These are phyloP conservation scores for Saccharum officinarum DNA, from an alignment of 176 grass and related monocot genomes.

Conservation along the genomic window DNA sequence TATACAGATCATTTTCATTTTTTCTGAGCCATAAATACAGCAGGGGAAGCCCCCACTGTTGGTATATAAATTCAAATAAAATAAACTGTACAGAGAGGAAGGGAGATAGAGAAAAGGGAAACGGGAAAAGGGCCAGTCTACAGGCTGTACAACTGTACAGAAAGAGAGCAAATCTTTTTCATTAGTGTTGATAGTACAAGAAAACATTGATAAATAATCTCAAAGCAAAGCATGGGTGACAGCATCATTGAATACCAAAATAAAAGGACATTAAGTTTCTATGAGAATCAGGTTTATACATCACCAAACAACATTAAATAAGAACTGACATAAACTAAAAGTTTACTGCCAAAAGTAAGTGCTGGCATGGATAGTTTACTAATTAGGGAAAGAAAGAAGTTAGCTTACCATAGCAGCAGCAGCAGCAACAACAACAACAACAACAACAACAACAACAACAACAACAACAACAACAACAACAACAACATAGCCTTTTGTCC, in stretches of 20 bases:
- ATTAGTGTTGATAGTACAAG: background rate
- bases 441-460: no score
- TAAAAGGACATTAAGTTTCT: background rate
- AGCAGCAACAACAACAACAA: no score
- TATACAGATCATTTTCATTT: background rate
- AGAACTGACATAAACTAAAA: constrained; percentile 16
- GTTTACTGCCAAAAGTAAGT: background rate
- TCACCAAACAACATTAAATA: constrained; percentile 8
- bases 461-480: no score
- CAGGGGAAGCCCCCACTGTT: no score
- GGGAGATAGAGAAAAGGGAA: no score
- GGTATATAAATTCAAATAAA: no score
- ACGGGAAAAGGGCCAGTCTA: no score
- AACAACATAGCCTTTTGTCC: no score
- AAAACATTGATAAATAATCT: constrained; percentile 1
- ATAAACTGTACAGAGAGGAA: no score
- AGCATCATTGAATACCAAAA: background rate
- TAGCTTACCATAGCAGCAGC: constrained; percentile 71
- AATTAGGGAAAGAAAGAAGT: background rate
- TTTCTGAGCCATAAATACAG: no score
- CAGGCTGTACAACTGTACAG: no score
- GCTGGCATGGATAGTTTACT: background rate
- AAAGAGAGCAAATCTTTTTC: no score
- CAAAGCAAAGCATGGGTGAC: background rate
- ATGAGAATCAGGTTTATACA: background rate